Evolutionary conservation across 2,329 filamentous ascomycete species (phyloP).

Genomic region (Penicillium sp.): DNA sequence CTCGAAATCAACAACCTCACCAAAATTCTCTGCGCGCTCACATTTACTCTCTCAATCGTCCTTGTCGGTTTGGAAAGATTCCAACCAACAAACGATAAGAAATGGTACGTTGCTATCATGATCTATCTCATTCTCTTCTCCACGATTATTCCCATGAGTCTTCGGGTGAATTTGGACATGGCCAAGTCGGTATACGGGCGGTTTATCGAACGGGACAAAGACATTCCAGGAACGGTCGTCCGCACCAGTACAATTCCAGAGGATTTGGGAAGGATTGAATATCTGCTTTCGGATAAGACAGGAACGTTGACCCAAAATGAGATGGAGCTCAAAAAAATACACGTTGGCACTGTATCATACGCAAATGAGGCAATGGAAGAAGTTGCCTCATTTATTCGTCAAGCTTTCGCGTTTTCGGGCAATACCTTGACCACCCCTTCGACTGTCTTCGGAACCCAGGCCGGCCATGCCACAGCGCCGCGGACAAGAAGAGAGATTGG

Average conservation of each 20-base stretch:
- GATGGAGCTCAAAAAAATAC: conserved; percentile 98
- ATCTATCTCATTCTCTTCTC: conserved; percentile 97
- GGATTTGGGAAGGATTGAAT: conserved; percentile 92
- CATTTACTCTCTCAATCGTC: conserved; percentile 78
- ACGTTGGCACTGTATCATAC: conserved; percentile 96
- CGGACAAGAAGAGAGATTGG: conserved; percentile 91
- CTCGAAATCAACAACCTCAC: conserved; percentile 96
- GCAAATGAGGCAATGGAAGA: conserved; percentile 99
- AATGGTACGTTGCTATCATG: conserved; percentile 96
- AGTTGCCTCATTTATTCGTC: conserved; percentile 78
- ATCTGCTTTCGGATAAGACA: conserved; percentile 94
- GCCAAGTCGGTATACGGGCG: conserved; percentile 94
- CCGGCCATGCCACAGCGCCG: conserved; percentile 60
- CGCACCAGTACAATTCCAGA: conserved; percentile 97
- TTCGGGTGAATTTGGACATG: conserved; percentile 95
- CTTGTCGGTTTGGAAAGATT: conserved; percentile 87
- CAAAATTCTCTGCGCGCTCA: conserved; percentile 90
- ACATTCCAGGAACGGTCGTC: conserved; percentile 88
- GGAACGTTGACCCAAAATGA: conserved; percentile 97
- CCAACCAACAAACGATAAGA: conserved; percentile 49
- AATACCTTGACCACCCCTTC: conserved; percentile 68
- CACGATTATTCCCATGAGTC: conserved; percentile 96
- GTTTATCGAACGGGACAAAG: conserved; percentile 88
- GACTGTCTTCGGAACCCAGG: conserved; percentile 62
- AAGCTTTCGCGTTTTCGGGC: conserved; percentile 76